These are phyloP conservation scores for Alternaria sp. DNA, from an alignment of 2,329 filamentous ascomycete genomes.

Conservation along the genomic window DNA sequence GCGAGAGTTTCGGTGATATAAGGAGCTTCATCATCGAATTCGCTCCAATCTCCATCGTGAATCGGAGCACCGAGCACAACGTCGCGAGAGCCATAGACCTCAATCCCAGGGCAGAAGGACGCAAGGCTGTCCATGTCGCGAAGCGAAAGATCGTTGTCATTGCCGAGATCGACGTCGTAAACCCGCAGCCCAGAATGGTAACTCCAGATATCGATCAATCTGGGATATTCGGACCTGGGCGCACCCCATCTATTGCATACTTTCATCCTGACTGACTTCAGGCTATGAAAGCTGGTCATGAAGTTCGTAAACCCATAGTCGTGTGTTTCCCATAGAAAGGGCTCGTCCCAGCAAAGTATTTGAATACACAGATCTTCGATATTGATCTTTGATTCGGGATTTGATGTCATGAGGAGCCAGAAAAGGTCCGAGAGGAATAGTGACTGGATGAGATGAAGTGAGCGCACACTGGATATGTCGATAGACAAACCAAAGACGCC, in stretches of 20 bases:
- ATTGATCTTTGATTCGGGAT: background rate
- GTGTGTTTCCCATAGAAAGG: background rate
- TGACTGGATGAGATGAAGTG: background rate
- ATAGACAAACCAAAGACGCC: background rate
- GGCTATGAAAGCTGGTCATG: background rate
- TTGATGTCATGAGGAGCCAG: background rate
- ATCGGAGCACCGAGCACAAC: background rate
- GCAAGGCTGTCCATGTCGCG: background rate
- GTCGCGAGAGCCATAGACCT: background rate
- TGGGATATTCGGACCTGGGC: background rate
- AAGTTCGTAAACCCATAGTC: background rate
- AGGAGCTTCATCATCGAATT: background rate
- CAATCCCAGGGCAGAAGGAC: background rate
- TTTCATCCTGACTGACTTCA: background rate
- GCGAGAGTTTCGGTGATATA: background rate
- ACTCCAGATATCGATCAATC: background rate
- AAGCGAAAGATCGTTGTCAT: background rate
- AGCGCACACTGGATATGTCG: background rate
- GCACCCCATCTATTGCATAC: background rate
- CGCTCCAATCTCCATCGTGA: background rate
- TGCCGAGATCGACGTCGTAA: background rate
- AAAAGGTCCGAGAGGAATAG: background rate
- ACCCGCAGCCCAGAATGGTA: background rate
- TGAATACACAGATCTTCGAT: background rate
- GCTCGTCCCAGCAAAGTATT: background rate